A percentile compares a stretch with the other conserved stretches of the same genome.
These are phyloP conservation scores for Psidium guajava DNA, from an alignment of 345 rosid species.

Conservation along the genomic window DNA sequence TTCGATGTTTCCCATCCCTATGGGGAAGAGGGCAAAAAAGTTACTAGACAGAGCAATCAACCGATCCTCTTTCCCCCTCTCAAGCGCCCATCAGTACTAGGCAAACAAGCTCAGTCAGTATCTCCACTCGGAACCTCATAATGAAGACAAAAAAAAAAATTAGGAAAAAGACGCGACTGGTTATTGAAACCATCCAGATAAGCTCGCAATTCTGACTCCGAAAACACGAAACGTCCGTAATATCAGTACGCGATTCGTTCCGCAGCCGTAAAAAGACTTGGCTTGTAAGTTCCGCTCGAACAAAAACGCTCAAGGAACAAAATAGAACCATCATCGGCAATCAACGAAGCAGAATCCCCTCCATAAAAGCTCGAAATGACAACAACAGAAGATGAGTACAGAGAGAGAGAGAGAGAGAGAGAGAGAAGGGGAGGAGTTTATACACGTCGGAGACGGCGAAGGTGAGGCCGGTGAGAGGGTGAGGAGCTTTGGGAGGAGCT, in stretches of 20 bases:
- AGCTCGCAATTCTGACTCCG: not conserved
- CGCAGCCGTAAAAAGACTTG: not conserved
- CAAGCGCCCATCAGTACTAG: not conserved
- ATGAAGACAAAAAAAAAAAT: not conserved
- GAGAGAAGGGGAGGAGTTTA: not conserved
- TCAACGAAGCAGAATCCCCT: not conserved
- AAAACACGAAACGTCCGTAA: not conserved
- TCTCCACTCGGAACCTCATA: not conserved
- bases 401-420: not conserved
- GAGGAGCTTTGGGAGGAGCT: constrained; percentile 96
- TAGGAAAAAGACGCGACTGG: not conserved
- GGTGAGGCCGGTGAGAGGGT: constrained; percentile 76
- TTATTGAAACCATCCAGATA: not conserved
- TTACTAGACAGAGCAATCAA: not conserved
- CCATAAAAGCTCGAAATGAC: not conserved
- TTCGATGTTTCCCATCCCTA: not conserved
- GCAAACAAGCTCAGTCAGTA: not conserved
- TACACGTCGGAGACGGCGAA: constrained; percentile 90
- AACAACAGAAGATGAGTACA: not conserved
- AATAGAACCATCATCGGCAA: not conserved
- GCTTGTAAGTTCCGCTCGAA: not conserved
- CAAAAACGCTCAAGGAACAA: not conserved
- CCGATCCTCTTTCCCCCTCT: not conserved
- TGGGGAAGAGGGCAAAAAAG: not conserved
- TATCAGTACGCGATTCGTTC: not conserved